Percentiles rank a stretch among this genome's conserved stretches.
phyloP scores from a whole-genome alignment of 176 grass and related monocot species.

The Triticum dicoccoides region DNA sequence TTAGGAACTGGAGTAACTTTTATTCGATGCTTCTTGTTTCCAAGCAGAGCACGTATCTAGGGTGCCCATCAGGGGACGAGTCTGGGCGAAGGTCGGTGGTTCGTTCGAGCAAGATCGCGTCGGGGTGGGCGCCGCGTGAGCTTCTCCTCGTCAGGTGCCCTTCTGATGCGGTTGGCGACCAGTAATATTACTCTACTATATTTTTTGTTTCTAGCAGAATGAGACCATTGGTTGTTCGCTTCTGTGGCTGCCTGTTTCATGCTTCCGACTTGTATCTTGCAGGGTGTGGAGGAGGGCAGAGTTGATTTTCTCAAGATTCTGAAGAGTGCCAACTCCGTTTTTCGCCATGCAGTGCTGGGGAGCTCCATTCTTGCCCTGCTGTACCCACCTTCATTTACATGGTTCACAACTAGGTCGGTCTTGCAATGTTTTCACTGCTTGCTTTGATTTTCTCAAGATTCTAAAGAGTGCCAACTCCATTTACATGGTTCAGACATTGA shows the following conservation, averaged over 20 bases:
- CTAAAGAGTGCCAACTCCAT: no score
- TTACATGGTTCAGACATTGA: no score
- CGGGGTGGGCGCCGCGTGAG: not conserved
- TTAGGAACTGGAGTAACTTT: no score
- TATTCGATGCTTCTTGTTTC: not conserved
- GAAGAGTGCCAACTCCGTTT: slow-evolving; percentile 64
- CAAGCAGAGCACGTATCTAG: slow-evolving; percentile 32
- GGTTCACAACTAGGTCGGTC: slow-evolving; percentile 85
- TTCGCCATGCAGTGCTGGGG: slow-evolving; percentile 82
- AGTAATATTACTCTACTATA: not conserved
- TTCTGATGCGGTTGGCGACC: not conserved
- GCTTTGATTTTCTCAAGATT: not conserved
- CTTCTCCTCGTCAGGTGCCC: slow-evolving; percentile 46
- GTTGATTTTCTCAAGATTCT: slow-evolving; percentile 58
- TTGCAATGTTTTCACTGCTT: not conserved
- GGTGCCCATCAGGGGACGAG: not conserved
- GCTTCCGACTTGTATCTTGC: slow-evolving; percentile 16
- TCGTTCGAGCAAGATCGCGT: slow-evolving; percentile 43
- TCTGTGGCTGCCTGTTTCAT: slow-evolving; percentile 6
- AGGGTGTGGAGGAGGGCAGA: slow-evolving; percentile 41
- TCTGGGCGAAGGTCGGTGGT: slow-evolving; percentile 24
- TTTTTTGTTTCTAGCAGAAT: not conserved
- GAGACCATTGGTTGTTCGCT: not conserved
- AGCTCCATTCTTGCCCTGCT: slow-evolving; percentile 84
- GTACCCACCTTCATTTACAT: slow-evolving; percentile 91